Evolutionary conservation across 106 monocot species (phyloP).

Genomic region (Apostasia ramifera): DNA sequence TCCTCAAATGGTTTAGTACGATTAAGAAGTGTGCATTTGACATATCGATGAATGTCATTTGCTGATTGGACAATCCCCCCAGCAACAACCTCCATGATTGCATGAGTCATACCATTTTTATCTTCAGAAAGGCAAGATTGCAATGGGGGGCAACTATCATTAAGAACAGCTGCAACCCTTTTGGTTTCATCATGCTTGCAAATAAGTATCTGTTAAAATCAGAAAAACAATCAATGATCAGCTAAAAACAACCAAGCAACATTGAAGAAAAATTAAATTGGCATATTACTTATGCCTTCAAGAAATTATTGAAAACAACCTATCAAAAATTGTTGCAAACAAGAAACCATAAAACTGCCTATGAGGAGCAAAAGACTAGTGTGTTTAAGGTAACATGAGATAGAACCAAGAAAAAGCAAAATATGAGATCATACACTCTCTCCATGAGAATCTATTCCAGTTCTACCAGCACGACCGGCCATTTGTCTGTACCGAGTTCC

Average conservation of each 20-base stretch:
- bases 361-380: too few relatives aligned
- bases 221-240: not conserved
- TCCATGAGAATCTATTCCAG: constrained; percentile 93
- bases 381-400: too few relatives aligned
- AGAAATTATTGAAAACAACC: too few relatives aligned
- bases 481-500: constrained; percentile 96
- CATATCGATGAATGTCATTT: constrained; percentile 93
- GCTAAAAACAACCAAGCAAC: not conserved
- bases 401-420: constrained; percentile 8
- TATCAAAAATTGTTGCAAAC: not conserved
- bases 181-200: constrained; percentile 81
- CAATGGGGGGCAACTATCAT: constrained; percentile 81
- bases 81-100: constrained; percentile 97
- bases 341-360: not conserved
- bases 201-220: constrained; percentile 61
- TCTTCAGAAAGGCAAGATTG: constrained; percentile 98
- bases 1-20: constrained; percentile 93
- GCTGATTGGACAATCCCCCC: constrained; percentile 98
- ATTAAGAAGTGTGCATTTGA: constrained; percentile 94
- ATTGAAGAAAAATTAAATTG: not conserved
- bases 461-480: constrained; percentile 98
- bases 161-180: constrained; percentile 56
- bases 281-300: not conserved
- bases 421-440: constrained; percentile 72
- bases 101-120: constrained; percentile 99